These are phyloP conservation scores for Manihot esculenta DNA, from an alignment of 441 rosid species.

Conservation along the genomic window DNA sequence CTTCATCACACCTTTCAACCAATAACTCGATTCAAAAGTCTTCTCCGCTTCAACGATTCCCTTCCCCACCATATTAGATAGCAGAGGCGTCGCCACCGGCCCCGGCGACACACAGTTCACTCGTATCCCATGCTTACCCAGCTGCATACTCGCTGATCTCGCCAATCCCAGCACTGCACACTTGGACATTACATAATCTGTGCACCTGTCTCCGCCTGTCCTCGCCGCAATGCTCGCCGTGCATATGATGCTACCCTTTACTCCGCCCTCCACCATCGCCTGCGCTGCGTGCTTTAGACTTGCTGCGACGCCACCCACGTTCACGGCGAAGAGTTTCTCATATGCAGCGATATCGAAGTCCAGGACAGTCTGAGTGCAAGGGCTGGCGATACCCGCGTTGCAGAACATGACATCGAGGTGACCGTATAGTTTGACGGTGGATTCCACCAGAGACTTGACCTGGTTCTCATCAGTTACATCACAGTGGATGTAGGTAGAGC, in stretches of 20 bases:
- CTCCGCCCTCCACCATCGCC: conserved; percentile 30
- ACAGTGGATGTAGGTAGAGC: conserved; percentile 31
- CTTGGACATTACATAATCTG: conserved; percentile 25
- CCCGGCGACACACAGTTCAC: conserved; percentile 25
- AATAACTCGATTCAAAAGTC: conserved; percentile 5
- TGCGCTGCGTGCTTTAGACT: conserved; percentile 37
- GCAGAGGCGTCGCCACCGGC: conserved; percentile 15
- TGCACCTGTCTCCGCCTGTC: not conserved
- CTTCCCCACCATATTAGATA: not conserved
- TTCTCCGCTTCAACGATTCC: conserved; percentile 17
- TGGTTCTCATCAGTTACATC: conserved; percentile 39
- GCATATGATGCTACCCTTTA: conserved; percentile 35
- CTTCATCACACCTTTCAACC: conserved; percentile 32
- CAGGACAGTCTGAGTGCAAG: conserved; percentile 25
- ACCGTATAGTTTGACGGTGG: conserved; percentile 27
- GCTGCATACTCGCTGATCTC: conserved; percentile 21
- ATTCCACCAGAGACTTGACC: conserved; percentile 31
- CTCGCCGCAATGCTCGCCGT: conserved; percentile 15
- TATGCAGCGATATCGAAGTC: conserved; percentile 21
- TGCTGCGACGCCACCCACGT: conserved; percentile 30
- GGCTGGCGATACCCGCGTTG: conserved; percentile 33
- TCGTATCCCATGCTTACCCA: conserved; percentile 14
- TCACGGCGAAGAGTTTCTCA: conserved; percentile 16
- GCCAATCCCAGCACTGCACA: conserved; percentile 24
- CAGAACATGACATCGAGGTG: conserved; percentile 42